Evolutionary conservation across 108 stramenopile genomes (phyloP).

Genomic region (Parietichytrium sp.): DNA sequence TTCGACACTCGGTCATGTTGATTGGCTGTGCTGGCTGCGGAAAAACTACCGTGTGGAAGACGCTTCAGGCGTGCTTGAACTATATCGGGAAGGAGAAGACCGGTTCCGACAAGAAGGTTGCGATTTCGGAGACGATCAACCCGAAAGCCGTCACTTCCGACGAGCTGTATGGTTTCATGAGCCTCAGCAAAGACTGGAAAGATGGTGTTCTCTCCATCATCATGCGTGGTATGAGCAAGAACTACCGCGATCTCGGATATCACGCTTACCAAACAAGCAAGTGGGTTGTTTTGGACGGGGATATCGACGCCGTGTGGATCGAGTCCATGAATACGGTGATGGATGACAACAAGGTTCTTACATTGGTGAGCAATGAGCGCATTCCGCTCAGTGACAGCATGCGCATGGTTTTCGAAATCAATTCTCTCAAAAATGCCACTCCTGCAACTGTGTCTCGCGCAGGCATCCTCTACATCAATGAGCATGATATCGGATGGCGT

Average conservation of each 20-base stretch:
- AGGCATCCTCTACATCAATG: slow-evolving; percentile 85
- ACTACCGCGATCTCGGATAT: slow-evolving; percentile 80
- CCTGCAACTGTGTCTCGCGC: slow-evolving; percentile 86
- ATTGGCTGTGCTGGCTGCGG: slow-evolving; percentile 82
- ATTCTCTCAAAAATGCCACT: slow-evolving; percentile 81
- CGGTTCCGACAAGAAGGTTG: slow-evolving; percentile 72
- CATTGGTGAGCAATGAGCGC: slow-evolving; percentile 84
- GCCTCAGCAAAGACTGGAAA: slow-evolving; percentile 84
- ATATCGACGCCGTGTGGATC: slow-evolving; percentile 89
- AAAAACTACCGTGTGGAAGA: slow-evolving; percentile 87
- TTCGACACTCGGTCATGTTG: slow-evolving; percentile 85
- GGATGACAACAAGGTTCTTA: slow-evolving; percentile 88
- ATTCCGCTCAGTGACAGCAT: slow-evolving; percentile 79
- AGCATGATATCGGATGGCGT: slow-evolving; percentile 81
- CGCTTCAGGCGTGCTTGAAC: slow-evolving; percentile 75
- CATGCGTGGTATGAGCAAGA: slow-evolving; percentile 87
- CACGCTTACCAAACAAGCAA: slow-evolving; percentile 81
- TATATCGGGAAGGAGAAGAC: slow-evolving; percentile 45
- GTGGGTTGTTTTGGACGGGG: slow-evolving; percentile 85
- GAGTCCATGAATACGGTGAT: slow-evolving; percentile 92
- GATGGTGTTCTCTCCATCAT: slow-evolving; percentile 84
- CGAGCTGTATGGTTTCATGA: slow-evolving; percentile 90
- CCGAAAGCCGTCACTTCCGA: slow-evolving; percentile 82
- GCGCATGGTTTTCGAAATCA: slow-evolving; percentile 90
- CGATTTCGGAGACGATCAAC: slow-evolving; percentile 79